These are phyloP conservation scores for Paramecium primaurelia DNA, from an alignment of 73 alveolate genomes.

Conservation along the genomic window DNA sequence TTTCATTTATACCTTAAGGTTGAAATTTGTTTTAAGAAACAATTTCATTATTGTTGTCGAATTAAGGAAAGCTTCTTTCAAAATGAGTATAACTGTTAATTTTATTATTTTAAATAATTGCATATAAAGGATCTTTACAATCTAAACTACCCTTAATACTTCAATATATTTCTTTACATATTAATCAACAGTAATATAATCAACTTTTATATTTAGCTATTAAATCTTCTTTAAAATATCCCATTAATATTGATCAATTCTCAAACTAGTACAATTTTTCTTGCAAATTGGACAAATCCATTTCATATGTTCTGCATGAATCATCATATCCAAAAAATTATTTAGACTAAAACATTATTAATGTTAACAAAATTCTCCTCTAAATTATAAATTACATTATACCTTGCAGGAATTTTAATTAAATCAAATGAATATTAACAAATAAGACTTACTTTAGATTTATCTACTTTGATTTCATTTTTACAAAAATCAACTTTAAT, in stretches of 20 bases:
- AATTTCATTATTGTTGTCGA: not conserved
- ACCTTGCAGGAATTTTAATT: constrained; percentile 37
- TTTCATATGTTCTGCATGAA: not conserved
- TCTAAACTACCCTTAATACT: not conserved
- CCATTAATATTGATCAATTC: not conserved
- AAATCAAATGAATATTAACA: not conserved
- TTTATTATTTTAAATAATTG: not conserved
- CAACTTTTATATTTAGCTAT: not conserved
- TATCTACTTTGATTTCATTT: not conserved
- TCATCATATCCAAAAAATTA: constrained; percentile 31
- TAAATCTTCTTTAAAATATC: not conserved
- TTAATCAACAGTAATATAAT: not conserved
- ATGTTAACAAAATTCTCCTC: constrained; percentile 46
- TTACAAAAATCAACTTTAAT: not conserved
- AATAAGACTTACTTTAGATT: not conserved
- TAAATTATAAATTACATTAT: not conserved
- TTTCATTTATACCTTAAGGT: not conserved
- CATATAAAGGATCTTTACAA: not conserved
- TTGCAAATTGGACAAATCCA: constrained; percentile 41
- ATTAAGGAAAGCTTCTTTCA: not conserved
- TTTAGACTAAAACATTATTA: not conserved
- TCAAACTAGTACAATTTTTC: not conserved
- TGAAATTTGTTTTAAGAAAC: not conserved
- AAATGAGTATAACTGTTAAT: not conserved
- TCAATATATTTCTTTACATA: not conserved